Percentiles rank a stretch among this genome's conserved stretches.
These are phyloP conservation scores for Globisporangium uncinulatum DNA, from an alignment of 352 stramenopile species.

Conservation along the genomic window DNA sequence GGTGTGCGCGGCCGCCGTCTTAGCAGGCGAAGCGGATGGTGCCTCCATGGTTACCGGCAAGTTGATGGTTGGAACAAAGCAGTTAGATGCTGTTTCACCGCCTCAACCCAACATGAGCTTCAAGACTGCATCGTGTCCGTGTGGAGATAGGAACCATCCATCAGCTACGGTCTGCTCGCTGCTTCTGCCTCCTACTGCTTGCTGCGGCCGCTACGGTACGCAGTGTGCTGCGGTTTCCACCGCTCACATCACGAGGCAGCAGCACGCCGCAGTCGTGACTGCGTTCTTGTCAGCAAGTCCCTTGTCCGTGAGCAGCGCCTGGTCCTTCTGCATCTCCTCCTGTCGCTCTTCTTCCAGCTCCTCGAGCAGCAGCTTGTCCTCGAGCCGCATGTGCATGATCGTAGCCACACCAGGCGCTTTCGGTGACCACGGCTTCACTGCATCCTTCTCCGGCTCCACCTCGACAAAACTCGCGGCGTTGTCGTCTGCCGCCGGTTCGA, in stretches of 20 bases:
- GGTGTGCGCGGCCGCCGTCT: too few relatives aligned
- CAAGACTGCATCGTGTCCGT: too few relatives aligned
- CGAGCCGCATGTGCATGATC: constrained; percentile 66
- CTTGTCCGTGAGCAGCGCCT: constrained; percentile 25
- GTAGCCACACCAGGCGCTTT: constrained; percentile 49
- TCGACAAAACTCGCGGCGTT: constrained; percentile 69
- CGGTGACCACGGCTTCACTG: constrained; percentile 55
- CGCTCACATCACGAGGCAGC: constrained; percentile 56
- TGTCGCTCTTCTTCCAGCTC: constrained; percentile 52
- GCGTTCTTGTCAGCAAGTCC: constrained; percentile 10
- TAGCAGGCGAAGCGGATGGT: too few relatives aligned
- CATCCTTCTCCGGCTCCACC: constrained; percentile 25
- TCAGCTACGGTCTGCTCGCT: background rate
- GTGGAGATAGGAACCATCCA: too few relatives aligned
- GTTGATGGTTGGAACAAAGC: too few relatives aligned
- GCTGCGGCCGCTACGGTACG: too few relatives aligned
- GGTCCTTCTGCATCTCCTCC: constrained; percentile 50
- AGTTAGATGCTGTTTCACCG: too few relatives aligned
- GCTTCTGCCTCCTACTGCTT: too few relatives aligned
- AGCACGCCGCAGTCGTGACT: constrained; percentile 37
- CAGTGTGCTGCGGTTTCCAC: background rate
- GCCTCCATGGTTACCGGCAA: too few relatives aligned
- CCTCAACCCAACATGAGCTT: too few relatives aligned
- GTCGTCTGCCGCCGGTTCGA: constrained; percentile 46
- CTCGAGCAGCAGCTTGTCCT: constrained; percentile 50